Evolutionary conservation across 2,329 filamentous ascomycete species (phyloP), one percentile per base, ranked within the genome.

Genomic region (Tolypocladium sp.): DNA sequence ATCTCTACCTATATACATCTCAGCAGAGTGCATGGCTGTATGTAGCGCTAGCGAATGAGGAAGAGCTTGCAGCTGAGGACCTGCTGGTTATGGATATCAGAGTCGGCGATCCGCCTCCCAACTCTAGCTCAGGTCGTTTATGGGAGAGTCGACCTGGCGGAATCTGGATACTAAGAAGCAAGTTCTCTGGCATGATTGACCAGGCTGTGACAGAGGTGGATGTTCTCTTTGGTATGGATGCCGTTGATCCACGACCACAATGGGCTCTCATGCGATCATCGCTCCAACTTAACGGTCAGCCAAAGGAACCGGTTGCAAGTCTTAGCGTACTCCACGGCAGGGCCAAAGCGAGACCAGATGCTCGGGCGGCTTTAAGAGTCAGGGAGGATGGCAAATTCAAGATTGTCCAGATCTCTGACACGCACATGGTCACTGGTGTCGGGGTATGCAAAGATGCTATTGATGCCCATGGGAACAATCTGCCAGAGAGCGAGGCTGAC

Each of bases 341-440:
- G 57, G 59, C 58, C 59, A 66, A 63, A 59, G 60, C 67, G 41
- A 63, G 57, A 65, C 67, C 63, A 66, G 64, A 67, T 63, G 49
- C 41, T 63, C 67, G 54, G 58, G 41, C 61, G 35, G 56, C 62
- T 62, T 65, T 76, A n/a, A 80, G 84, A 61, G 84, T 89, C 62
- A 78, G 81, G 52, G 85, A 86, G 63, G 83, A 88, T 68, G 87
- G 87, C 49, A 87, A 82, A 63, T 90, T 90, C 73, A 90, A 89
- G 73, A 88, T 90, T 62, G 80, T 90, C 74, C 87, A 90, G 69
- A 76, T 88, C 51, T 84, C 86, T 20, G 67, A 72, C 59, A 68
- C 65, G 38, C 68, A 71, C 61, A 69, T 70, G 68, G 67, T 68
- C 7, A 69, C 68, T 60, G 68, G 68, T 49, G 59, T 66, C 27